Base-by-base conservation (phyloP, 2,329 filamentous ascomycete genomes). In the Lizonia empirigonia region DNA sequence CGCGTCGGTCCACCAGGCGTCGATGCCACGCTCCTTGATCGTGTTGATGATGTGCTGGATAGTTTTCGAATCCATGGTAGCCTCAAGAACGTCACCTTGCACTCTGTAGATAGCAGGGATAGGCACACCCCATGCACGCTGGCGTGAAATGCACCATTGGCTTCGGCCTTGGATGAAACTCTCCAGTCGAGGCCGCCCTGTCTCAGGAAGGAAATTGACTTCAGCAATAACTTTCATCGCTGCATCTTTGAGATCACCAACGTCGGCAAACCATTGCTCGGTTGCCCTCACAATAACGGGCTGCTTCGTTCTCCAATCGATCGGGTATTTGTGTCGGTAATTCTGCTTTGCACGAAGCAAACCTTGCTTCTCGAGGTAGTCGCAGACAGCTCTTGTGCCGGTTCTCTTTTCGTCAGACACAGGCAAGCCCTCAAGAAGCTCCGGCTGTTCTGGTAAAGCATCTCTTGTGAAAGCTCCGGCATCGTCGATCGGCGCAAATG, bases 131-230 rank as follows among this genome's bases (percentile, higher is more conserved):
- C 94, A 99, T 10, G 91, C 88, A 40, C 94, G 86, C 74, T 99
- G 94, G 36, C 94, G 85, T 5, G 94, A 99, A 62, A 99, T 97
- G 70, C 94, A 99, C 94, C 94, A 99, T 72, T 99, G 93, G 64
- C 85, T 96, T 41, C 94, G 85, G 18, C 90, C 89, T 65, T 87
- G 86, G 23, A 99, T 80, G 66, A 97, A 99, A 69, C 89, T 91
- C 66, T 90, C 85, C 4, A 99, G 80, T 22, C 94, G 83, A 5
- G 83, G 82, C 59, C 83, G 85, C 6, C 92, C 91, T 20, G 81
- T 79, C 34, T 87, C 82, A 0, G 94, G 94, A 12, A 96, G 80
- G 64, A 97, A 99, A 0, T 78, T 79, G 19, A 97, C 90, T 29
- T 83, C 72, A 0, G 85, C 77, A 9, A 99, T 77, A 7, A 90